phyloP scores from a whole-genome alignment of 73 alveolate species.

The Diophrys sp. region DNA sequence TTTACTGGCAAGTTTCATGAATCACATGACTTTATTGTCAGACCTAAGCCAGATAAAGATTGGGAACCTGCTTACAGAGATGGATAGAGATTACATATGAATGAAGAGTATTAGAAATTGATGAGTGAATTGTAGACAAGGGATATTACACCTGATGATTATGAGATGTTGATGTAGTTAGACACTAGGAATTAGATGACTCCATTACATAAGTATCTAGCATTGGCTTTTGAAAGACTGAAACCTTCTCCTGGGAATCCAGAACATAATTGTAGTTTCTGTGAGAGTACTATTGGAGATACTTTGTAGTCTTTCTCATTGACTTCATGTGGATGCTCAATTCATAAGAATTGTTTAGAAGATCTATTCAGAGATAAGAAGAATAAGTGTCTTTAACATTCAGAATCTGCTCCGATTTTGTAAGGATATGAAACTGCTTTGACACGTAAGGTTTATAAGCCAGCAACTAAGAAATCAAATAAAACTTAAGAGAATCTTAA shows the following conservation, averaged over 20 bases:
- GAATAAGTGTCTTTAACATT: no score
- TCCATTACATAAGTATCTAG: no score
- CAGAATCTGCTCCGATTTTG: no score
- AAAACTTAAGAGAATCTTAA: conserved; percentile 17
- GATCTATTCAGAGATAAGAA: conserved; percentile 8
- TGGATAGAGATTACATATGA: not conserved
- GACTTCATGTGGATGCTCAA: conserved; percentile 10
- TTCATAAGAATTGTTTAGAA: conserved; percentile 32
- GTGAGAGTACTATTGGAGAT: no score
- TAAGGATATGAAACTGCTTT: no score
- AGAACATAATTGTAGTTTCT: no score
- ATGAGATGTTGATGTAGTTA: conserved; percentile 33
- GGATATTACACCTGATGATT: conserved; percentile 48
- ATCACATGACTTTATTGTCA: conserved; percentile 19
- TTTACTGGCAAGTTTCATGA: conserved; percentile 31
- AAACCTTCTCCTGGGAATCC: no score
- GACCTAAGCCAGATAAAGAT: conserved; percentile 35
- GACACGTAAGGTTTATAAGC: no score
- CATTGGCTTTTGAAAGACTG: no score
- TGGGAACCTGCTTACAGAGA: conserved; percentile 20
- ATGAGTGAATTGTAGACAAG: conserved; percentile 43
- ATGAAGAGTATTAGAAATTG: conserved; percentile 39
- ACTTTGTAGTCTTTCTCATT: conserved; percentile 6
- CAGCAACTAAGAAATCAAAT: conserved; percentile 16
- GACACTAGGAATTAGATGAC: no score